Evolutionary conservation across 1,284 basidiomycete species (phyloP), one percentile per base, ranked within the genome.

Genomic region (Fomitopsis schrenkii): DNA sequence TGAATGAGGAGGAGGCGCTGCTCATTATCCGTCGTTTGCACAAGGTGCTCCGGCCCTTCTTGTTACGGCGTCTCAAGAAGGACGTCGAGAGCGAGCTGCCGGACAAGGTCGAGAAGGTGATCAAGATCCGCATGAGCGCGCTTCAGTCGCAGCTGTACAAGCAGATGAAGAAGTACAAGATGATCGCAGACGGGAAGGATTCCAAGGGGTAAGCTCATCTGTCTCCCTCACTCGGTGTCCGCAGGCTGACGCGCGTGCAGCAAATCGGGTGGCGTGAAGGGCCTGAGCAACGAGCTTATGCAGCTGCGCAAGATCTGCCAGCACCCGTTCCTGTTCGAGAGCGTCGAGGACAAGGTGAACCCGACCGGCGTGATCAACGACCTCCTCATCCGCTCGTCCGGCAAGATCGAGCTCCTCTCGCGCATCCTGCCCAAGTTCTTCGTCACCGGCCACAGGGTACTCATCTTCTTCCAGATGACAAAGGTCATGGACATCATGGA

Each of bases 391-490:
- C 86, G 97, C 57, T 85, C 91, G 0, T 89, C 95, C 3, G 97
- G 97, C 67, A 99, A 99, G 78, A 90, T 99, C 63, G 97, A 99
- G 76, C 76, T 99, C n/a, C 83, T 99, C 26, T 91, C 91, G 69
- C 88, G 96, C 44, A 88, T 98, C 66, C 82, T 99, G 41, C 97
- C 97, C 59, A 99, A 98, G 76, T 90, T 99, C 69, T 98, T 98
- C 71, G 79, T 84, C 4, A 95, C 93, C 6, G 93, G 90, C 30
- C 97, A 99, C 80, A 89, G 96, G 73, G 95, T 98, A 35, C 87
- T 99, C 64, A 98, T 99, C 73, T 98, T 98, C 87, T 98, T 98
- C 90, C 97, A 99, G 77, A 98, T 98, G 97, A 98, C 97, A 8
- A 88, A 95, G 70, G 95, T 98, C 73, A 98, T 99, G 97, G 95